Conservation (phyloP, 257 asterid species). For the Coffea canephora region DNA sequence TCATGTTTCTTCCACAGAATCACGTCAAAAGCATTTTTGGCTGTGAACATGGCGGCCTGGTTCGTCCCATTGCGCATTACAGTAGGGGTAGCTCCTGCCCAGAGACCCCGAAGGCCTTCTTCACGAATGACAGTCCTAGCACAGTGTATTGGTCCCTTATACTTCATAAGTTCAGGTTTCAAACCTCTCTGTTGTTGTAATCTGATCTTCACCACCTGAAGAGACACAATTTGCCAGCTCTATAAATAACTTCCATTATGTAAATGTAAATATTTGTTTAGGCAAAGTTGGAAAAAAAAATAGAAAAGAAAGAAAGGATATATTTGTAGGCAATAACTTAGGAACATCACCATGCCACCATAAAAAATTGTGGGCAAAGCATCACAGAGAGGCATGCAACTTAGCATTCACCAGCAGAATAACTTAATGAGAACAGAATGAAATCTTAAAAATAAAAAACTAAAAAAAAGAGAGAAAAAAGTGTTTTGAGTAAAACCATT, state of each 20-base stretch:
- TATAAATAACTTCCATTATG: background rate
- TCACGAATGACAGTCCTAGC: conserved; percentile 67
- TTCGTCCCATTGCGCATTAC: conserved; percentile 98
- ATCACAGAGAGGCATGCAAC: background rate
- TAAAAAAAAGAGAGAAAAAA: background rate
- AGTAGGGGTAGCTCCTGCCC: conserved; percentile 98
- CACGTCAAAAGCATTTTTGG: conserved; percentile 85
- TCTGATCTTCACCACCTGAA: conserved; percentile 93
- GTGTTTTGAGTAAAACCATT: background rate
- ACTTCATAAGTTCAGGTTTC: conserved; percentile 61
- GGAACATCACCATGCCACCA: background rate
- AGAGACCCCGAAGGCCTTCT: conserved; percentile 84
- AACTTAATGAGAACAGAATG: background rate
- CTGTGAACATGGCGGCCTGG: conserved; percentile 97
- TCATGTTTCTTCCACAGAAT: conserved; percentile 77
- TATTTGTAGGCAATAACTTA: background rate
- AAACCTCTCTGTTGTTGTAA: conserved; percentile 95
- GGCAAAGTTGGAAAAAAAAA: background rate
- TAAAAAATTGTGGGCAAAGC: background rate
- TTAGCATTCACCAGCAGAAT: background rate
- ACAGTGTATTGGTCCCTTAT: conserved; percentile 88
- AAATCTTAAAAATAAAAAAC: background rate
- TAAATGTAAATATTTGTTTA: background rate
- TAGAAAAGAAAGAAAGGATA: background rate
- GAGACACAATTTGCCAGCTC: background rate